These are phyloP conservation scores for Pseudocercospora fuligena DNA, from an alignment of 2,329 filamentous ascomycete genomes.

Conservation along the genomic window DNA sequence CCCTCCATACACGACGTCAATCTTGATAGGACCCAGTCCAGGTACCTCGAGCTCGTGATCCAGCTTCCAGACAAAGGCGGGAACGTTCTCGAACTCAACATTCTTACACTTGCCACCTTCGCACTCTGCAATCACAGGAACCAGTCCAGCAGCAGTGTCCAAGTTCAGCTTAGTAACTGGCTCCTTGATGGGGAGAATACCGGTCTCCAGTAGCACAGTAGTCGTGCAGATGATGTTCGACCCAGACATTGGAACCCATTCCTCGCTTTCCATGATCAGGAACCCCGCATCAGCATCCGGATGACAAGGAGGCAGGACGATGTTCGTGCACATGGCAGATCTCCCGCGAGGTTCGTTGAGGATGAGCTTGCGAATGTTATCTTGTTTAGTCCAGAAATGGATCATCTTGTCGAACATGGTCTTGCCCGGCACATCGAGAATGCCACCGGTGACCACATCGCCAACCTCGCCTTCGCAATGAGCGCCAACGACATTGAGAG, in stretches of 20 bases:
- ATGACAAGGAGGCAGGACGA: slow-evolving; percentile 52
- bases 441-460: slow-evolving; percentile 55
- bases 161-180: slow-evolving; percentile 48
- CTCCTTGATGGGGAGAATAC: slow-evolving; percentile 54
- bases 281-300: slow-evolving; percentile 52
- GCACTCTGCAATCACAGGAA: slow-evolving; percentile 49
- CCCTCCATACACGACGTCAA: slow-evolving; percentile 55
- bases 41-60: slow-evolving; percentile 49
- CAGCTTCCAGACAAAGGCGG: slow-evolving; percentile 49
- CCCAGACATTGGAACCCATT: slow-evolving; percentile 54
- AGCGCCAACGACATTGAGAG: slow-evolving; percentile 14
- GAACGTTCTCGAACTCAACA: slow-evolving; percentile 54
- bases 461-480: slow-evolving; percentile 49
- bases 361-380: slow-evolving; percentile 51
- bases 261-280: slow-evolving; percentile 53
- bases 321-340: slow-evolving; percentile 48
- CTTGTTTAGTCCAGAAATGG: slow-evolving; percentile 42
- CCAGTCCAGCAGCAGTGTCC: slow-evolving; percentile 53
- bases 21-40: slow-evolving; percentile 45
- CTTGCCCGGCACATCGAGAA: slow-evolving; percentile 43
- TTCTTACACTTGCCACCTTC: slow-evolving; percentile 50
- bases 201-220: slow-evolving; percentile 55
- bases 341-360: slow-evolving; percentile 55
- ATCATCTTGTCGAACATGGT: slow-evolving; percentile 57
- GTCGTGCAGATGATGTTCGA: slow-evolving; percentile 52